Conservation (phyloP, 2,329 filamentous ascomycete genomes). For the Sporothrix sp. region DNA sequence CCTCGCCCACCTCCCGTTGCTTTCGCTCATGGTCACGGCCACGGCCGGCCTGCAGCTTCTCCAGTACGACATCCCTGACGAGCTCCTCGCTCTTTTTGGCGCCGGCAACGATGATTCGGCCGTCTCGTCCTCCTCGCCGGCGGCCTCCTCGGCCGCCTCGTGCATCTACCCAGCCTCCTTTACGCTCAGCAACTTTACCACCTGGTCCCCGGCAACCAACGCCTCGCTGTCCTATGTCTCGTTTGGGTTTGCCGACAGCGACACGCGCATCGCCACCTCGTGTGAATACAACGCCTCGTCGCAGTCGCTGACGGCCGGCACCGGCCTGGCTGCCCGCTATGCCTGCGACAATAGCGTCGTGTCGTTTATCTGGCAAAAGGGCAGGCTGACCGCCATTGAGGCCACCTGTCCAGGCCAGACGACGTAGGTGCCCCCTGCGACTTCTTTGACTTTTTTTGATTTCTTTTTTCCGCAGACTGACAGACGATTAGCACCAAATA, state of each 20-base stretch:
- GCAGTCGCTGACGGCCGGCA: constrained; percentile 22
- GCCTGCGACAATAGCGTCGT: constrained; percentile 33
- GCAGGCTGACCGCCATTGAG: constrained; percentile 35
- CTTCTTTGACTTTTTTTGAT: background rate
- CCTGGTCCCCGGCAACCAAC: constrained; percentile 24
- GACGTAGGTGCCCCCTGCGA: background rate
- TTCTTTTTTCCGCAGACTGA: background rate
- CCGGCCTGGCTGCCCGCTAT: constrained; percentile 28
- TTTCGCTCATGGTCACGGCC: background rate
- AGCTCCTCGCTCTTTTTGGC: constrained; percentile 6
- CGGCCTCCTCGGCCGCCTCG: background rate
- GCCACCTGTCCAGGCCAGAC: constrained; percentile 29
- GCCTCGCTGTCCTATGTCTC: constrained; percentile 24
- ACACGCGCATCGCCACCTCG: constrained; percentile 30
- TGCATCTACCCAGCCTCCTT: constrained; percentile 25
- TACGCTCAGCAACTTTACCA: constrained; percentile 29
- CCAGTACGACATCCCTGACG: constrained; percentile 9
- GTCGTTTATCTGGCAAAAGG: constrained; percentile 35
- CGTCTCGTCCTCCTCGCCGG: background rate
- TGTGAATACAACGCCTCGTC: constrained; percentile 38
- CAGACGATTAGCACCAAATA: constrained; percentile 5
- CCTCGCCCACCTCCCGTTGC: background rate
- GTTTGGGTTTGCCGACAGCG: constrained; percentile 33
- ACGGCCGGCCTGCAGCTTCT: background rate
- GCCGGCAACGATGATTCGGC: background rate